Conservation (phyloP, 2,329 filamentous ascomycete genomes). For the Colletotrichum musicola region DNA sequence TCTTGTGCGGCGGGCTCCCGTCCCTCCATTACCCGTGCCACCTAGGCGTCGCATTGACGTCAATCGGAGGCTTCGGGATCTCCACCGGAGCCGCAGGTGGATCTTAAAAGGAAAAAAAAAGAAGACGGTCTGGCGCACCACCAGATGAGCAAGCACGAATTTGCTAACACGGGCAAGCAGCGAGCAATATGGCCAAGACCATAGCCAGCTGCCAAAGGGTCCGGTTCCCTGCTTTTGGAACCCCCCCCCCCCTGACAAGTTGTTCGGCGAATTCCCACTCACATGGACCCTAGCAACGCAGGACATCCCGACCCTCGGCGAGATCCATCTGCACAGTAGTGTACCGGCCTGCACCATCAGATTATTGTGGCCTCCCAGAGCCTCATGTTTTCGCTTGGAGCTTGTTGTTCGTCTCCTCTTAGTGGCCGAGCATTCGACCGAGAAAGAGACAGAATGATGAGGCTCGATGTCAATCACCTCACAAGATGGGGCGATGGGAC, state of each 20-base stretch:
- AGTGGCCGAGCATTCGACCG: slow-evolving; percentile 39
- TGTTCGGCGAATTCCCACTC: slow-evolving; percentile 23
- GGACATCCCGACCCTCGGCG: slow-evolving; percentile 28
- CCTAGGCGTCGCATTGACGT: slow-evolving; percentile 24
- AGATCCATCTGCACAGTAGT: background rate
- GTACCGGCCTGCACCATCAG: background rate
- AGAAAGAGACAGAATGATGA: slow-evolving; percentile 12
- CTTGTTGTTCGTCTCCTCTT: slow-evolving; percentile 26
- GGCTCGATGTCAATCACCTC: slow-evolving; percentile 11
- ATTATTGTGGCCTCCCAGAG: slow-evolving; percentile 3
- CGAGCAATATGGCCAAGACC: too few species aligned
- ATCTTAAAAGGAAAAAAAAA: background rate
- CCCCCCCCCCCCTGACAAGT: background rate
- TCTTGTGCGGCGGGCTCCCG: slow-evolving; percentile 19
- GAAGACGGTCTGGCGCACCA: too few species aligned
- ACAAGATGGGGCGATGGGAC: too few species aligned
- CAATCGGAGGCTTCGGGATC: slow-evolving; percentile 39
- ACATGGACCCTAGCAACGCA: background rate
- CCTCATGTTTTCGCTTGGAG: background rate
- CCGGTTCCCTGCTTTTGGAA: slow-evolving; percentile 21
- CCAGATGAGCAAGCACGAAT: too few species aligned
- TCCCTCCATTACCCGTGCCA: slow-evolving; percentile 18
- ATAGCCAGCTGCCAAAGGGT: slow-evolving; percentile 14
- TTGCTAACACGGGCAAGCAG: too few species aligned
- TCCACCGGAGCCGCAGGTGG: slow-evolving; percentile 26